Evolutionary conservation across 768 basidiomycete species (phyloP).

Genomic region (Auriscalpium orientale): DNA sequence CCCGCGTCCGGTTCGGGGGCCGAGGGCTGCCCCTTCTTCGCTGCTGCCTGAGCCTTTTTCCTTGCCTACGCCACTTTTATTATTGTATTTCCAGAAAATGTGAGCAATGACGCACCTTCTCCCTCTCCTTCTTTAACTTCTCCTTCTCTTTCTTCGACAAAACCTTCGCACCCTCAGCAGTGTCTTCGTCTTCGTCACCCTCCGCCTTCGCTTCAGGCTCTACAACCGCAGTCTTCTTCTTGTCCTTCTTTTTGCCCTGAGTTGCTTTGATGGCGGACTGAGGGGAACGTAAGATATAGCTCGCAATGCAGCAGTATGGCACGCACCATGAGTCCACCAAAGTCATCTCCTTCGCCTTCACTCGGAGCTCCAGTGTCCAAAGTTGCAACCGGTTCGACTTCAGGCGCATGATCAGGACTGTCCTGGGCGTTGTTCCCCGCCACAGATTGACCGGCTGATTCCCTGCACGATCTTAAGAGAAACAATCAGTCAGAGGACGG

Average conservation of each 20-base stretch:
- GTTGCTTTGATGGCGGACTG: conserved; percentile 62
- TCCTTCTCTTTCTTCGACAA: conserved; percentile 97
- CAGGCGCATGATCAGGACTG: conserved; percentile 35
- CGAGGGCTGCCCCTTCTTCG: conserved; percentile 49
- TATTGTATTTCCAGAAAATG: neutral
- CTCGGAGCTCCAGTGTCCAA: conserved; percentile 33
- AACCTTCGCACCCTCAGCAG: conserved; percentile 46
- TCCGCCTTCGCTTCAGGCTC: conserved; percentile 23
- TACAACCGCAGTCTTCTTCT: conserved; percentile 32
- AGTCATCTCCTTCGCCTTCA: conserved; percentile 56
- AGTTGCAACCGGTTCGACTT: conserved; percentile 32
- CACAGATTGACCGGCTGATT: conserved; percentile 53
- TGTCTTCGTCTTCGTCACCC: conserved; percentile 43
- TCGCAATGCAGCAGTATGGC: neutral
- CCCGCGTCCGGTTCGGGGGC: conserved; percentile 5
- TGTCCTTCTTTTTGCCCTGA: conserved; percentile 46
- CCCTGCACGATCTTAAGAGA: conserved; percentile 33
- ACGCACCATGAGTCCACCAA: conserved; percentile 70
- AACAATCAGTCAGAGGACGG: neutral
- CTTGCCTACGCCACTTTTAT: conserved; percentile 52
- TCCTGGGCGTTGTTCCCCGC: conserved; percentile 33
- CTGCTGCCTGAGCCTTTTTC: conserved; percentile 90
- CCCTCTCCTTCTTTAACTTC: conserved; percentile 91
- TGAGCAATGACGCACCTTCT: conserved; percentile 56
- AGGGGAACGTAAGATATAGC: neutral